Conservation (phyloP, 768 basidiomycete species). For the Suillus variegatus region DNA sequence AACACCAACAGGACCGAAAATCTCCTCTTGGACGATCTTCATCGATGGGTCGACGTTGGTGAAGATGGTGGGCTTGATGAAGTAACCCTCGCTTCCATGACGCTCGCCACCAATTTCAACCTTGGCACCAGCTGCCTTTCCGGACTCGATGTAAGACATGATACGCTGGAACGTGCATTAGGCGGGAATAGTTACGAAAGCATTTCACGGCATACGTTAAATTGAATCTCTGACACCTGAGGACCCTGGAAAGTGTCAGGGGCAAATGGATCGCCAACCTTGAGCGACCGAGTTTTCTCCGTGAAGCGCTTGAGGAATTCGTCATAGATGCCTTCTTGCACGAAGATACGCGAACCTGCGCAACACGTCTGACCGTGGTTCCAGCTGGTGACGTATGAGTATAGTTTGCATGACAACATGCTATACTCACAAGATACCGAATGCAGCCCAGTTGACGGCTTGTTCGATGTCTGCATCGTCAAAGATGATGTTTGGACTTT, state of each 20-base stretch:
- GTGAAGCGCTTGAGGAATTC: constrained; percentile 65
- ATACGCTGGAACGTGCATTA: constrained; percentile 51
- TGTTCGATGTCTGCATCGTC: no score
- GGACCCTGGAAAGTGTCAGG: constrained; percentile 69
- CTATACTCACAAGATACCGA: no score
- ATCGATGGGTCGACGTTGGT: constrained; percentile 65
- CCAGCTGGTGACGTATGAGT: no score
- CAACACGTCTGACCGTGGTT: no score
- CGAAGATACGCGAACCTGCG: constrained; percentile 81
- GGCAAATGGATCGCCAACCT: constrained; percentile 73
- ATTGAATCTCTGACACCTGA: constrained; percentile 75
- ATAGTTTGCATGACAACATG: no score
- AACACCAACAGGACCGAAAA: constrained; percentile 80
- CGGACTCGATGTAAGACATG: constrained; percentile 76
- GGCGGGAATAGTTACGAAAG: not conserved
- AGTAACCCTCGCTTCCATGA: constrained; percentile 63
- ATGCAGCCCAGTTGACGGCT: no score
- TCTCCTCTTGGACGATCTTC: constrained; percentile 76
- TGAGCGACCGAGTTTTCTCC: constrained; percentile 51
- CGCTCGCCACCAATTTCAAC: constrained; percentile 64
- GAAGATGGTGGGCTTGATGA: constrained; percentile 76
- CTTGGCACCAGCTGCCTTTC: constrained; percentile 70
- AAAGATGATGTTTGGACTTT: no score
- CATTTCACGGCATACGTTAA: constrained; percentile 48
- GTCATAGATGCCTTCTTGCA: constrained; percentile 81